These are phyloP conservation scores for Obelidium mucronatum DNA, from an alignment of 192 early-diverging fungal species.

Conservation along the genomic window DNA sequence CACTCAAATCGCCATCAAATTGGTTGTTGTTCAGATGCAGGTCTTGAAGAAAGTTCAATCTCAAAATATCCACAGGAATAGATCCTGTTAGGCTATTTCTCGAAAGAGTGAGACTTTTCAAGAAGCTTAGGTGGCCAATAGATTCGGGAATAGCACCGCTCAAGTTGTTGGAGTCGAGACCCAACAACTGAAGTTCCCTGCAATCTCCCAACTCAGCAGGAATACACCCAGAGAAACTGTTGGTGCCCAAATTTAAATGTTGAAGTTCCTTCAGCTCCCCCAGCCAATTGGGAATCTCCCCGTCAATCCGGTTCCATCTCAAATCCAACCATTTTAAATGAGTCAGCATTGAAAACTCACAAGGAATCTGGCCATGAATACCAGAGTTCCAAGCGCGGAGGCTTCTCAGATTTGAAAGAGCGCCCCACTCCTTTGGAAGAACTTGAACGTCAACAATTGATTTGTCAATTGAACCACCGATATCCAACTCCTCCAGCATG, in stretches of 20 bases:
- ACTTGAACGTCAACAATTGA: no score
- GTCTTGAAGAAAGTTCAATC: not conserved
- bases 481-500: no score
- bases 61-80: not conserved
- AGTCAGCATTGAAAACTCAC: no score
- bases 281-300: not conserved
- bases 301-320: no score
- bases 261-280: not conserved
- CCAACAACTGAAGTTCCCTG: not conserved
- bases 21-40: not conserved
- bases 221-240: not conserved
- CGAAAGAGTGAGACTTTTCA: not conserved
- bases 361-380: no score
- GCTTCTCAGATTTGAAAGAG: no score
- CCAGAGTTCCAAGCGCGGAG: no score
- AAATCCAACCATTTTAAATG: no score
- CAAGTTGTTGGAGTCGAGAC: not conserved
- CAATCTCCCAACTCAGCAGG: not conserved
- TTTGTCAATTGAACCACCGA: no score
- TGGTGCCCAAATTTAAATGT: not conserved
- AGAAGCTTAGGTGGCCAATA: not conserved
- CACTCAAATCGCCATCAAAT: not conserved
- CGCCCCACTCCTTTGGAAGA: no score
- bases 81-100: not conserved
- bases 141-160: not conserved